phyloP scores from a whole-genome alignment of 208 protist genomes.

The Trypanosoma theileri region DNA sequence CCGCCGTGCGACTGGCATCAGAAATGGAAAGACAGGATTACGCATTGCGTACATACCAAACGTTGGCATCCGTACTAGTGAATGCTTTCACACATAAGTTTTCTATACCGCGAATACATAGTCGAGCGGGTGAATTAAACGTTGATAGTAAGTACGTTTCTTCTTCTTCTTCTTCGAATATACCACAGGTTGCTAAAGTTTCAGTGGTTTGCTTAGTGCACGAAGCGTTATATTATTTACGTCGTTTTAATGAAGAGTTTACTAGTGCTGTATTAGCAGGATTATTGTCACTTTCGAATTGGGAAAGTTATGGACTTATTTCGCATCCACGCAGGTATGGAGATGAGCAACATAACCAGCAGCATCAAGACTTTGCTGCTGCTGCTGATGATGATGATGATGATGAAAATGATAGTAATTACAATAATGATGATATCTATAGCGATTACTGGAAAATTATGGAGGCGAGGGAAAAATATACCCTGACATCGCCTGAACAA shows the following conservation, averaged over 20 bases:
- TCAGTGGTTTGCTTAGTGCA: conserved; percentile 15
- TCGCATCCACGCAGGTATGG: neutral
- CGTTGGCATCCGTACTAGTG: conserved; percentile 46
- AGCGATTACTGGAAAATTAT: conserved; percentile 22
- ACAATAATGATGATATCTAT: conserved; percentile 18
- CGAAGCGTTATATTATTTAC: conserved; percentile 26
- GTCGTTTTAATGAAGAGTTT: conserved; percentile 51
- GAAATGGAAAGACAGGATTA: conserved; percentile 41
- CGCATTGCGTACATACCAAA: conserved; percentile 43
- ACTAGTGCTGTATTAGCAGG: conserved; percentile 50
- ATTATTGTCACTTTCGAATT: conserved; percentile 40
- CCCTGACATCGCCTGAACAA: too few species aligned
- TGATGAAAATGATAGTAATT: neutral
- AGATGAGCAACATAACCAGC: too few species aligned
- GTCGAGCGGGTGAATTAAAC: neutral
- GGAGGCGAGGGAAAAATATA: conserved; percentile 2
- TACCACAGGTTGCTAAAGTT: neutral
- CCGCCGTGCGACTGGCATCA: conserved; percentile 25
- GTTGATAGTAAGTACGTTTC: neutral
- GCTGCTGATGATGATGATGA: neutral
- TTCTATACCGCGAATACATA: conserved; percentile 39
- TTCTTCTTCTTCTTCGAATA: neutral
- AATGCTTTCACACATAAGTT: conserved; percentile 41
- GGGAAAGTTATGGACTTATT: conserved; percentile 15
- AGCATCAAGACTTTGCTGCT: too few species aligned